Base-by-base conservation (phyloP, 345 rosid species). In the Clausena lansium region DNA sequence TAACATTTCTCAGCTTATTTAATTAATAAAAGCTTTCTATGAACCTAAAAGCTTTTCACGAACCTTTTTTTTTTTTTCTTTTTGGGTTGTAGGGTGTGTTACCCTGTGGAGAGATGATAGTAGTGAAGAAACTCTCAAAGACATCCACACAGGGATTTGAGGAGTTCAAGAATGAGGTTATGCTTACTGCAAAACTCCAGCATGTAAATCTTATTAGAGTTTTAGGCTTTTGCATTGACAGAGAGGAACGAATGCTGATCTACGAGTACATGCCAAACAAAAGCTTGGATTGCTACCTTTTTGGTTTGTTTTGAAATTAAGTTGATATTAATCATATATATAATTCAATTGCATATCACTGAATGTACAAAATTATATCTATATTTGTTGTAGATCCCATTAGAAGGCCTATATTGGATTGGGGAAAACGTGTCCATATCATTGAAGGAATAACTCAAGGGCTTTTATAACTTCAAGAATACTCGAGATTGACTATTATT, bases 361-460 rank as follows among this genome's bases (percentile, higher is more conserved):
- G 6, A 50, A 15, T 28, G 7, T 15, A n/a, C 7, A 28, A 14
- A 61, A 25, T 10, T 28, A 61, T 41, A 2, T 30, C n/a, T n/a
- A 30, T 9, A 61, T 25, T 30, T 62, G 4, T 2, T 83, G 74
- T 69, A 87, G 90, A 87, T 57, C 82, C 82, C 0, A 36, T 60
- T 0, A 79, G 77, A 38, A 50, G 63, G 24, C 10, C 13, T 17
- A 24, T 3, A 0, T 69, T 83, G 65, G 83, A 83, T 55, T 85
- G 87, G 88, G 47, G 35, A 19, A 83, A 60, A 64, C 77, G 84
- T 0, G 76, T 83, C 14, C 22, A n/a, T 1, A 87, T 85, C 52
- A 83, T 83, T 62, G 84, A 87, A 78, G 88, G 87, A 39, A 54
- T 87, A 17, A 81, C 78, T 24, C 87, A 87, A 73, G 90, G 90